A percentile compares a stretch with the other conserved stretches of the same genome.
Conservation (phyloP, 2,329 filamentous ascomycete species). For the Scleromitrula shiraiana region DNA sequence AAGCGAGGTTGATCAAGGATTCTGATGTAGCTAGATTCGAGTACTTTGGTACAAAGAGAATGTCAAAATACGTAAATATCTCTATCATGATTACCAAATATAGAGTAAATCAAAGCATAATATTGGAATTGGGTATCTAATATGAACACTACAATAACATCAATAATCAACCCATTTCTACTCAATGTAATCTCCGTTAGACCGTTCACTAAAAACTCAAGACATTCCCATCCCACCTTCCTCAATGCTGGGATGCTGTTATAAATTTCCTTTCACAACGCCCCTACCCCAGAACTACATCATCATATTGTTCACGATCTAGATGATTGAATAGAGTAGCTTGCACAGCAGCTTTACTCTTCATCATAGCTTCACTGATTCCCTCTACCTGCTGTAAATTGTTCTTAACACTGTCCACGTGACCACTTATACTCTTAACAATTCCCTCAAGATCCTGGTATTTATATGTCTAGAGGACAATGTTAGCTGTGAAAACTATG, state of each 20-base stretch:
- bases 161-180: too few relatives aligned
- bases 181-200: not conserved
- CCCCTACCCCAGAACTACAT: constrained; percentile 24
- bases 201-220: not conserved
- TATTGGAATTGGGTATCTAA: not conserved
- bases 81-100: constrained; percentile 4
- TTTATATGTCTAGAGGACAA: constrained; percentile 14
- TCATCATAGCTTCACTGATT: constrained; percentile 25
- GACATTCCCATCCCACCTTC: not conserved
- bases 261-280: not conserved
- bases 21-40: not conserved
- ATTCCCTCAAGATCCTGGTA: constrained; percentile 25
- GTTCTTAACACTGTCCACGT: constrained; percentile 28
- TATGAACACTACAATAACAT: too few relatives aligned
- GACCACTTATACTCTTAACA: constrained; percentile 23
- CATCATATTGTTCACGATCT: constrained; percentile 23
- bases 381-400: constrained; percentile 28
- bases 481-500: constrained; percentile 13
- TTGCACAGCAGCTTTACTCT: constrained; percentile 27
- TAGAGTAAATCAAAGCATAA: not conserved
- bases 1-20: constrained; percentile 11
- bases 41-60: constrained; percentile 8
- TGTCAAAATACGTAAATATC: not conserved
- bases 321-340: constrained; percentile 27
- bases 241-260: not conserved